These are phyloP conservation scores for Triangularia verruculosa DNA, from an alignment of 2,329 filamentous ascomycete species.

Conservation along the genomic window DNA sequence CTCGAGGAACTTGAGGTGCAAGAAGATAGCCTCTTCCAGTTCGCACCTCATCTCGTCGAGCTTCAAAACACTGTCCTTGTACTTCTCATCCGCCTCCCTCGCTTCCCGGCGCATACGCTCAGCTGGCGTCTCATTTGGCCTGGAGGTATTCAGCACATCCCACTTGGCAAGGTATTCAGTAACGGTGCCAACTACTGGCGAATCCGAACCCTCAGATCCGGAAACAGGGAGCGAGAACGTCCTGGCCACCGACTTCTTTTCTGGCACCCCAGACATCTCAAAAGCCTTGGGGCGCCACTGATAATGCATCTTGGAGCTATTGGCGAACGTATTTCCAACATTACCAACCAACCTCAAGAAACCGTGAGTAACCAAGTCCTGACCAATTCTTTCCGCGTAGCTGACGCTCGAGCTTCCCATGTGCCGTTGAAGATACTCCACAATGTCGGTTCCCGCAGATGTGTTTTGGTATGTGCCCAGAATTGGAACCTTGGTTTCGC, in stretches of 20 bases:
- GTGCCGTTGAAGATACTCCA: slow-evolving; percentile 88
- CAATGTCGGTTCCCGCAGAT: slow-evolving; percentile 86
- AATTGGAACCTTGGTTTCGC: slow-evolving; percentile 92
- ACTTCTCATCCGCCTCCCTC: slow-evolving; percentile 85
- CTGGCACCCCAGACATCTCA: slow-evolving; percentile 79
- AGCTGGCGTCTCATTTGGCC: slow-evolving; percentile 89
- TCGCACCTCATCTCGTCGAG: slow-evolving; percentile 89
- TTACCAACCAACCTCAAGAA: slow-evolving; percentile 90
- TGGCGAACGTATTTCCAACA: slow-evolving; percentile 92
- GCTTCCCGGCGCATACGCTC: slow-evolving; percentile 87
- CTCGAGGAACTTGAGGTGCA: slow-evolving; percentile 93
- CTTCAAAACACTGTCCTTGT: slow-evolving; percentile 81
- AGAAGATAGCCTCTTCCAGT: slow-evolving; percentile 90
- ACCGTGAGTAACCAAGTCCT: slow-evolving; percentile 82
- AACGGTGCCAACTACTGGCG: slow-evolving; percentile 76
- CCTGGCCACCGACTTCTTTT: slow-evolving; percentile 77
- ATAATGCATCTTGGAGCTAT: slow-evolving; percentile 96
- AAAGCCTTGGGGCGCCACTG: slow-evolving; percentile 95
- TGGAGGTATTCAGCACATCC: slow-evolving; percentile 85
- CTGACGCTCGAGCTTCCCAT: slow-evolving; percentile 81
- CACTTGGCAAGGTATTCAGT: slow-evolving; percentile 88
- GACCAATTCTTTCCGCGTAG: slow-evolving; percentile 90
- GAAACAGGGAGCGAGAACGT: slow-evolving; percentile 69
- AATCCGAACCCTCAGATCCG: slow-evolving; percentile 59
- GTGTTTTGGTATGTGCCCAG: slow-evolving; percentile 93